These are phyloP conservation scores for Ogataea saltuana DNA, from an alignment of 805 yeast species.

Conservation along the genomic window DNA sequence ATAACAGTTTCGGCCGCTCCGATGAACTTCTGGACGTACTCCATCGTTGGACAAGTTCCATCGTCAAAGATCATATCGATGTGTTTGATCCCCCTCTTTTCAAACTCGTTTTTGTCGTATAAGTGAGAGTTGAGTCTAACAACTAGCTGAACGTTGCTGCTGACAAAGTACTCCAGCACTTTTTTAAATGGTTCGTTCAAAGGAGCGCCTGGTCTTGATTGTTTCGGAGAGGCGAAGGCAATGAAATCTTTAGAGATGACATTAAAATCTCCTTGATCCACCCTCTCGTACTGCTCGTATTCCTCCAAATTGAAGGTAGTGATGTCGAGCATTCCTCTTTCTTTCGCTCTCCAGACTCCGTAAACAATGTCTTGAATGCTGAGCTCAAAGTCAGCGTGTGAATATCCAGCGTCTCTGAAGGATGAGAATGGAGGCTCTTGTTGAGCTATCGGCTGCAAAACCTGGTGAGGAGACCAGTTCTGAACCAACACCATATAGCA, in stretches of 20 bases:
- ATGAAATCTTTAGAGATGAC: conserved; percentile 89
- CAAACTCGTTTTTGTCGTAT: conserved; percentile 83
- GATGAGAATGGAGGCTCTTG: conserved; percentile 91
- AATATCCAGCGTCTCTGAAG: conserved; percentile 96
- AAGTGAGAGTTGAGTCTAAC: conserved; percentile 91
- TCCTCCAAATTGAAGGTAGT: conserved; percentile 87
- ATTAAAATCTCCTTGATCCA: conserved; percentile 96
- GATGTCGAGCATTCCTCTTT: conserved; percentile 82
- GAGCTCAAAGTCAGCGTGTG: conserved; percentile 90
- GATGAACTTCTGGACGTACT: conserved; percentile 85
- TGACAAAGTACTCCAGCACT: conserved; percentile 75
- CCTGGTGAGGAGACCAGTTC: conserved; percentile 98
- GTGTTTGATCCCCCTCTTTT: conserved; percentile 80
- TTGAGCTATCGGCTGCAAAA: conserved; percentile 90
- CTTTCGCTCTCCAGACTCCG: conserved; percentile 97
- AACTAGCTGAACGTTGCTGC: conserved; percentile 78
- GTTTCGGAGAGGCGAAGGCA: conserved; percentile 97
- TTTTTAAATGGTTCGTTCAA: conserved; percentile 76
- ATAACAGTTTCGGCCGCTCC: conserved; percentile 95
- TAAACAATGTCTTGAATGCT: conserved; percentile 94
- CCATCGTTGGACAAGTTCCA: conserved; percentile 96
- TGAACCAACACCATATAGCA: conserved; percentile 95
- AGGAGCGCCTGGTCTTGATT: conserved; percentile 50
- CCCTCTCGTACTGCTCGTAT: conserved; percentile 91
- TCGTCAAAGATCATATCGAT: conserved; percentile 96